phyloP scores from a whole-genome alignment of 768 basidiomycete species.

The Amanita jacksonii region DNA sequence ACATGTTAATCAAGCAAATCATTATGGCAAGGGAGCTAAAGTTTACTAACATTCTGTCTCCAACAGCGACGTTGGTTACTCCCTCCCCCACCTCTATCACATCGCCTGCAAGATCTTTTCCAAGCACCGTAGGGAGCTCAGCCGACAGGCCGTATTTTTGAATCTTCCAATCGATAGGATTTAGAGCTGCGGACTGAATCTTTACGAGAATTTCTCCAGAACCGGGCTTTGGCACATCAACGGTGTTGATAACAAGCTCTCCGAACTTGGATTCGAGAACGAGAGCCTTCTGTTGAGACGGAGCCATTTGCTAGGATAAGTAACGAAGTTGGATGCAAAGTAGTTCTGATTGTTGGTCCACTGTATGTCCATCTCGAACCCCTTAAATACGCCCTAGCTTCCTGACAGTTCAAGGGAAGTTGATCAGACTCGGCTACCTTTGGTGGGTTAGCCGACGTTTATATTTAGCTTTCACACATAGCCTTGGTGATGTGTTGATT shows the following conservation, averaged over 20 bases:
- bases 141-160: conserved; percentile 21
- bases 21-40: neutral
- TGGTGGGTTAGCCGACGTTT: too few species aligned
- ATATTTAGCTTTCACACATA: too few species aligned
- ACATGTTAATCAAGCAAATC: neutral
- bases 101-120: conserved; percentile 29
- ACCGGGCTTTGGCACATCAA: conserved; percentile 20
- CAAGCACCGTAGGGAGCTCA: conserved; percentile 26
- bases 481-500: too few species aligned
- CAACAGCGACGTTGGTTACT: conserved; percentile 23
- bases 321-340: too few species aligned
- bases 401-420: too few species aligned
- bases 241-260: conserved; percentile 13
- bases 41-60: conserved; percentile 23
- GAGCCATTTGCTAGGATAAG: too few species aligned
- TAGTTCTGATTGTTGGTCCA: too few species aligned
- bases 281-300: conserved; percentile 18
- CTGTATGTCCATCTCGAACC: too few species aligned
- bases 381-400: too few species aligned
- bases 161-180: conserved; percentile 36
- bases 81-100: conserved; percentile 29
- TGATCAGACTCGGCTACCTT: too few species aligned
- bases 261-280: conserved; percentile 15
- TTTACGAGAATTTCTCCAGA: conserved; percentile 34
- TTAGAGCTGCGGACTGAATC: conserved; percentile 29